Evolutionary conservation across 2,329 filamentous ascomycete species (phyloP).

Genomic region (Exophiala viscosa): DNA sequence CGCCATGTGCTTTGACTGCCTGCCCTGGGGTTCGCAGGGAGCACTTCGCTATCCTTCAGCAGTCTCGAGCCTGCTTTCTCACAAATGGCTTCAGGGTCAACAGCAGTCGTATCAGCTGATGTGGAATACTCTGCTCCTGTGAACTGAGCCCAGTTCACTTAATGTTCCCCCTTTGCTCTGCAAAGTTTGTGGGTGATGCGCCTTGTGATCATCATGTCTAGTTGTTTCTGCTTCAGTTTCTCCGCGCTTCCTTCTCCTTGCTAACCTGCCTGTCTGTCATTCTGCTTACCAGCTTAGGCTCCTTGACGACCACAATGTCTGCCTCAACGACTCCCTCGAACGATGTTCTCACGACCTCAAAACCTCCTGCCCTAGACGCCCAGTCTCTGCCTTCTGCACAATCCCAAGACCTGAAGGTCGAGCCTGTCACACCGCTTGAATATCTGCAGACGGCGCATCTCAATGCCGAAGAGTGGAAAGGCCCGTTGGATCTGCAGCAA

Average conservation of each 20-base stretch:
- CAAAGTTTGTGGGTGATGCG: background rate
- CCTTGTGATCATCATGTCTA: background rate
- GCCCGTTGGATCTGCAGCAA: constrained; percentile 50
- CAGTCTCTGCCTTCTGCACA: constrained; percentile 45
- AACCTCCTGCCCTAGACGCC: constrained; percentile 31
- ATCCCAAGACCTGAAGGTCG: constrained; percentile 52
- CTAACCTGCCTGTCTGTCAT: background rate
- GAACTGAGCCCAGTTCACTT: too few species aligned
- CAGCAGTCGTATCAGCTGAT: too few species aligned
- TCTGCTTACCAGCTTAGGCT: background rate
- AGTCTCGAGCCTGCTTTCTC: too few species aligned
- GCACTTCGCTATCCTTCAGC: too few species aligned
- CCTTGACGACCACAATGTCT: constrained; percentile 8
- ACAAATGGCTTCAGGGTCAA: too few species aligned
- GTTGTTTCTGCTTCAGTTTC: background rate
- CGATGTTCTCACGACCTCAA: constrained; percentile 3
- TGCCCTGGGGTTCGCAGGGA: too few species aligned
- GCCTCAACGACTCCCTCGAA: background rate
- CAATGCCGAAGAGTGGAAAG: constrained; percentile 58
- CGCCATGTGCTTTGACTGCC: too few species aligned
- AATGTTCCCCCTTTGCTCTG: background rate
- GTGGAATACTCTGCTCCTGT: too few species aligned
- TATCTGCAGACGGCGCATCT: constrained; percentile 49
- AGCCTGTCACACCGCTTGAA: constrained; percentile 54
- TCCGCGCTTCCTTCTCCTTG: background rate